These are phyloP conservation scores for Oidiodendron maius DNA, from an alignment of 495 filamentous ascomycete genomes.

Conservation along the genomic window DNA sequence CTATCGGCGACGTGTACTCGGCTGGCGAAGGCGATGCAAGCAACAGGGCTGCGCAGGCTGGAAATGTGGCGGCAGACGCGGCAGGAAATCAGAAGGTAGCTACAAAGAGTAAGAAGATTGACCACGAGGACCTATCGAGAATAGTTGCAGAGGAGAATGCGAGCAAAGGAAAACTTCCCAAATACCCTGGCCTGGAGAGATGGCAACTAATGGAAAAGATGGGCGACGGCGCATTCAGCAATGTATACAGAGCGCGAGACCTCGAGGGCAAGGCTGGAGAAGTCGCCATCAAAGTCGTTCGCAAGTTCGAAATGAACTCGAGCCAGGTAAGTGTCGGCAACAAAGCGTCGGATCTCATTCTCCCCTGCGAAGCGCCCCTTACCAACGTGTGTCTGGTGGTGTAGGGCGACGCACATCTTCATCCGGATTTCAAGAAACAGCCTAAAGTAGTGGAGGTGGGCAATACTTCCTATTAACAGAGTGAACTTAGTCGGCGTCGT, in stretches of 20 bases:
- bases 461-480: conserved; percentile 25
- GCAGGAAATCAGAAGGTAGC: conserved; percentile 37
- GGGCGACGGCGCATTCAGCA: conserved; percentile 98
- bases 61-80: conserved; percentile 49
- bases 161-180: conserved; percentile 77
- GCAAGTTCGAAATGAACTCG: conserved; percentile 97
- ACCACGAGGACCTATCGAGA: conserved; percentile 65
- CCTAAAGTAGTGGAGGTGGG: conserved; percentile 96
- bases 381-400: conserved; percentile 18
- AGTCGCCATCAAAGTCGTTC: conserved; percentile 96
- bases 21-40: conserved; percentile 42
- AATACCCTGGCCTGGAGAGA: conserved; percentile 85
- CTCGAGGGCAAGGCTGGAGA: conserved; percentile 60
- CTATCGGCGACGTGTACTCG: conserved; percentile 45
- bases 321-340: conserved; percentile 73
- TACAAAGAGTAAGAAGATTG: conserved; percentile 47
- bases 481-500: neutral
- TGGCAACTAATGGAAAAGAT: conserved; percentile 94
- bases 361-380: conserved; percentile 14
- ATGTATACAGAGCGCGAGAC: conserved; percentile 89
- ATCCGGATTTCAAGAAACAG: conserved; percentile 90
- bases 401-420: conserved; percentile 81
- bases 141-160: conserved; percentile 89
- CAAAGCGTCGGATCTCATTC: conserved; percentile 16
- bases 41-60: conserved; percentile 61